A percentile compares a stretch with the other conserved stretches of the same genome.
Conservation (phyloP, 352 stramenopile species). For the Pythium myriotylum region DNA sequence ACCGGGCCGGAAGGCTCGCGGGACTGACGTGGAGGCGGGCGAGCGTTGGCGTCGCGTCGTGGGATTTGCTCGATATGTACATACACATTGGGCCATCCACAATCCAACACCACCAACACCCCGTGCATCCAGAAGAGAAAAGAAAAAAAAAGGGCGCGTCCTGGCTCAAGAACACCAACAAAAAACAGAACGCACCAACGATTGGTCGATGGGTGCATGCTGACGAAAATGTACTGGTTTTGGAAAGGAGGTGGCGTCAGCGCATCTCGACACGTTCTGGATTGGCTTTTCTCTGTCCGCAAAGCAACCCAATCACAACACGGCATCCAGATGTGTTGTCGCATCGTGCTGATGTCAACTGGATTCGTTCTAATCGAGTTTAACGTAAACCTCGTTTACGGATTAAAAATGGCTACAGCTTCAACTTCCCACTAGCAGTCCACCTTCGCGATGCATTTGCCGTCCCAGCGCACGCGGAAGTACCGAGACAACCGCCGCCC, state of each 20-base stretch:
- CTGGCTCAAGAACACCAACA: too few species aligned
- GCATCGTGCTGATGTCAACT: neutral
- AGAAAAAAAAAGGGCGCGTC: too few species aligned
- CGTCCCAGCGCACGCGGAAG: slow-evolving; percentile 52
- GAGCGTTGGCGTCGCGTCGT: too few species aligned
- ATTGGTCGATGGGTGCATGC: too few species aligned
- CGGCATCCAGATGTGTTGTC: neutral
- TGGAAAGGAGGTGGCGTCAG: neutral
- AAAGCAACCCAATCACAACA: too few species aligned
- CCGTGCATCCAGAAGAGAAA: too few species aligned
- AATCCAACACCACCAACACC: neutral
- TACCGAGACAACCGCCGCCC: slow-evolving; percentile 38
- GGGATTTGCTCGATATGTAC: too few species aligned
- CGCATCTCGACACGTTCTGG: neutral
- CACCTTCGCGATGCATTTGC: slow-evolving; percentile 35
- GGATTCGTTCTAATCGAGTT: neutral
- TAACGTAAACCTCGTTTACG: neutral
- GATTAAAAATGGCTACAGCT: slow-evolving; percentile 2
- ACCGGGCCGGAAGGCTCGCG: too few species aligned
- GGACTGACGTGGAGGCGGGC: too few species aligned
- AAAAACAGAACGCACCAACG: too few species aligned
- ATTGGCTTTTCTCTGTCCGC: too few species aligned
- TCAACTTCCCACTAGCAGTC: slow-evolving; percentile 23
- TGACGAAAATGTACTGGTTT: neutral
- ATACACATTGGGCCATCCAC: neutral